Evolutionary conservation across 2,329 filamentous ascomycete species (phyloP).

Genomic region (Ophiostoma himal-ulmi): DNA sequence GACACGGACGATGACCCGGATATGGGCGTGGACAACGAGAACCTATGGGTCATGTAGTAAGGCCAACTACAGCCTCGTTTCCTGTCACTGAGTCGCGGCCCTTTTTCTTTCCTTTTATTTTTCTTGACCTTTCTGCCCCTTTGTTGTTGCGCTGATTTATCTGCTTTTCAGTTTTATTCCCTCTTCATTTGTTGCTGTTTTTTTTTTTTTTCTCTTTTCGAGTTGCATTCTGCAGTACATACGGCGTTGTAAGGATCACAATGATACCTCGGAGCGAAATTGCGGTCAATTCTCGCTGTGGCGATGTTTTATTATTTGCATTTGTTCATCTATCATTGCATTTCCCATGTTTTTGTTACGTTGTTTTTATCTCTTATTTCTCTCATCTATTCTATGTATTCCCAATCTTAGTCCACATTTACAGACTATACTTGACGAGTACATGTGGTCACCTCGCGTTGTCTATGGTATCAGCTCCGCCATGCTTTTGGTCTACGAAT

Average conservation of each 20-base stretch:
- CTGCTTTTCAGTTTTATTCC: not conserved
- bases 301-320: not conserved
- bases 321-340: not conserved
- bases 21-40: not conserved
- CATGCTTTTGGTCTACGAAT: not conserved
- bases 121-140: not conserved
- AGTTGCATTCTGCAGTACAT: not conserved
- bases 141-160: not conserved
- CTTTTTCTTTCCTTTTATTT: not conserved
- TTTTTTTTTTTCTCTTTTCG: not conserved
- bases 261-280: not conserved
- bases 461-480: not conserved
- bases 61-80: too few species aligned
- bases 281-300: not conserved
- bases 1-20: not conserved
- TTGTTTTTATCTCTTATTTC: not conserved
- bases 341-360: too few species aligned
- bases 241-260: not conserved
- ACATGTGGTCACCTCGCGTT: not conserved
- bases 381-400: not conserved
- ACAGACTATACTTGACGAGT: too few species aligned
- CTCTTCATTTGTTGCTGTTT: not conserved
- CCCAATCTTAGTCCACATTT: not conserved
- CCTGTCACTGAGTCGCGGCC: too few species aligned
- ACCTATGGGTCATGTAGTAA: not conserved